Conservation (phyloP, 352 stramenopile species). For the Phytophthora foliorum region DNA sequence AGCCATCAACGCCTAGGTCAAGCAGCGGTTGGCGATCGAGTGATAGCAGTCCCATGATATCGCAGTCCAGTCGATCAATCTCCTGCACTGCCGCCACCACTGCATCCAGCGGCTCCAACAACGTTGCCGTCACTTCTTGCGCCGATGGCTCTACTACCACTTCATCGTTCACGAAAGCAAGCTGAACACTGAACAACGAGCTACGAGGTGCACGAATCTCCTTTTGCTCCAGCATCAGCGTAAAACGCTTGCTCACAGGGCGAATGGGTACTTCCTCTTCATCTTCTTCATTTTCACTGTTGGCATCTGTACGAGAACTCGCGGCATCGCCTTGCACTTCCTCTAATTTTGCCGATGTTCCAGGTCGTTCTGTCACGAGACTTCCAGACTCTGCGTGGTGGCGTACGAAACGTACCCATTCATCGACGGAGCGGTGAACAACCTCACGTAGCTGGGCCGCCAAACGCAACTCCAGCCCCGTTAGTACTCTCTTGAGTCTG, state of each 20-base stretch:
- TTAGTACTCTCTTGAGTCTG: constrained; percentile 83
- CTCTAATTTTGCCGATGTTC: neutral
- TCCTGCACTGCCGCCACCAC: constrained; percentile 81
- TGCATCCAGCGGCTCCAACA: constrained; percentile 85
- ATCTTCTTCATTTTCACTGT: constrained; percentile 5
- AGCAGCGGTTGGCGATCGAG: constrained; percentile 73
- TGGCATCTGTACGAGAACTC: constrained; percentile 9
- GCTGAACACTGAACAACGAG: constrained; percentile 90
- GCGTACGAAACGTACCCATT: constrained; percentile 74
- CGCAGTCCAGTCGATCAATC: constrained; percentile 88
- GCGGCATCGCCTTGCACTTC: constrained; percentile 4
- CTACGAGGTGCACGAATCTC: constrained; percentile 54
- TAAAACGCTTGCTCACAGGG: constrained; percentile 8
- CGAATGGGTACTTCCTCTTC: constrained; percentile 17
- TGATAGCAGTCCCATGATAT: constrained; percentile 91
- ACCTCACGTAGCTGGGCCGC: constrained; percentile 82
- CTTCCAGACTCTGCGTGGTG: constrained; percentile 19
- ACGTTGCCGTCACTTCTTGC: constrained; percentile 77
- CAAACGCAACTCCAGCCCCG: constrained; percentile 89
- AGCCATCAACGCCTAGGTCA: constrained; percentile 51
- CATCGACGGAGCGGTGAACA: constrained; percentile 60
- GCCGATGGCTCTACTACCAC: constrained; percentile 72
- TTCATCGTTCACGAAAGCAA: constrained; percentile 54
- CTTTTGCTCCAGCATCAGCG: constrained; percentile 18
- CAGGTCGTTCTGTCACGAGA: constrained; percentile 1